phyloP scores from a whole-genome alignment of 23 red algal species.

The Pyropia yezoensis region DNA sequence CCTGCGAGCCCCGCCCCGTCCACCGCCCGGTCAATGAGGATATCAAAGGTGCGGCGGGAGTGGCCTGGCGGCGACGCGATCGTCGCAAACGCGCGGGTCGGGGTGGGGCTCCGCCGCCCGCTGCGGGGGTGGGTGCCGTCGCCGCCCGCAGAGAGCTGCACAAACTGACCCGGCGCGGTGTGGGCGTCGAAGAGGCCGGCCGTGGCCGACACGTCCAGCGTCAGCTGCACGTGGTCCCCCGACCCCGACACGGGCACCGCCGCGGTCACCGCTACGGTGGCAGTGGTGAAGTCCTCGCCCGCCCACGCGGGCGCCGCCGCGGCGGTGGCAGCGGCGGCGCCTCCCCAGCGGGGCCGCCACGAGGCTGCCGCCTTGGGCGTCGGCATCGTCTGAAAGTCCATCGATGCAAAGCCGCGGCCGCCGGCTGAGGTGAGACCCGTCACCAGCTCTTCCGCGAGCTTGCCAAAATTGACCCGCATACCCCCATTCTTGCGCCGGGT shows the following conservation, averaged over 20 bases:
- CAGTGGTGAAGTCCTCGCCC: constrained; percentile 60
- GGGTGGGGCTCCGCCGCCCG: background rate
- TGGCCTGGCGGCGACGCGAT: constrained; percentile 57
- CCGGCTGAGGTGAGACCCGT: too few relatives aligned
- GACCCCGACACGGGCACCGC: constrained; percentile 11
- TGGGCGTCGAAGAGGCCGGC: constrained; percentile 21
- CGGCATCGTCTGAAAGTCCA: too few relatives aligned
- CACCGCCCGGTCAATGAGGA: constrained; percentile 17
- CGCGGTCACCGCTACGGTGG: constrained; percentile 54
- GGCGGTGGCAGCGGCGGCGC: too few relatives aligned
- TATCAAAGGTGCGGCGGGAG: constrained; percentile 1
- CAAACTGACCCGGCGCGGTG: constrained; percentile 57
- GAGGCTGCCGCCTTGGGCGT: too few relatives aligned
- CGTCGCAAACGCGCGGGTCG: constrained; percentile 17
- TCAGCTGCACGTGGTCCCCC: constrained; percentile 24
- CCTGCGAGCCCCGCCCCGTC: constrained; percentile 8
- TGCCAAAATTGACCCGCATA: too few relatives aligned
- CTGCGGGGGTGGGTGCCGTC: background rate
- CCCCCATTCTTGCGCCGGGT: too few relatives aligned
- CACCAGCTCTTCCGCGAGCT: too few relatives aligned
- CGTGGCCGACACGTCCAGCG: constrained; percentile 28
- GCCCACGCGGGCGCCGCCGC: too few relatives aligned
- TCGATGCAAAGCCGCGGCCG: too few relatives aligned
- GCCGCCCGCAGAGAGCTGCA: constrained; percentile 8
- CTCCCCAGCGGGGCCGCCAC: too few relatives aligned